Conservation (phyloP, 306 rosid species). For the Lathyrus tuberosus region DNA sequence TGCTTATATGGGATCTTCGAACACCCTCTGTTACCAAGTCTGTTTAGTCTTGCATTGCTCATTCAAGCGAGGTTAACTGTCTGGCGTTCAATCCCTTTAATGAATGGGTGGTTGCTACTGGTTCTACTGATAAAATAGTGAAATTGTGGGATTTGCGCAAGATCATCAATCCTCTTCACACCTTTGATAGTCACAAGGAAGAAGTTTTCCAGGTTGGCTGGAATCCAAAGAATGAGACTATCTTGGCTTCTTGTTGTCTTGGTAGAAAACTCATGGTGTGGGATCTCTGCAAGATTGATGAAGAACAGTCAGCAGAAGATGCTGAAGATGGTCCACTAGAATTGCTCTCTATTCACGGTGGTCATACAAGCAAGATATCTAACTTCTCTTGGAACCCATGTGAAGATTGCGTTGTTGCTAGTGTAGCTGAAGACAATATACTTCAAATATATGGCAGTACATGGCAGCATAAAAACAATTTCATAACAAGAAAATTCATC, state of each 20-base stretch:
- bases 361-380: conserved; percentile 97
- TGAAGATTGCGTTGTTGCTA: conserved; percentile 97
- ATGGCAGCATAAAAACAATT: too few species aligned
- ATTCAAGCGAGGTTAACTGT: conserved; percentile 97
- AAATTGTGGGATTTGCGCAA: conserved; percentile 92
- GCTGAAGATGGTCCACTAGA: conserved; percentile 98
- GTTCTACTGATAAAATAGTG: conserved; percentile 97
- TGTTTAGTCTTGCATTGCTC: conserved; percentile 90
- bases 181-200: conserved; percentile 95
- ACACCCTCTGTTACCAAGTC: conserved; percentile 83
- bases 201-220: conserved; percentile 99
- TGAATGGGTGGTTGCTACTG: conserved; percentile 98
- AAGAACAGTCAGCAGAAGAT: conserved; percentile 93
- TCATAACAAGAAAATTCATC: too few species aligned
- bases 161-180: conserved; percentile 75
- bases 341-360: conserved; percentile 94
- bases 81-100: conserved; percentile 97
- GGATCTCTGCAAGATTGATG: conserved; percentile 99
- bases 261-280: conserved; percentile 99
- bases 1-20: conserved; percentile 93
- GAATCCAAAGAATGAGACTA: conserved; percentile 96
- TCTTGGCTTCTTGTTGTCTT: conserved; percentile 95
- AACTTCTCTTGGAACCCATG: conserved; percentile 98
- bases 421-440: conserved; percentile 97
- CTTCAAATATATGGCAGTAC: conserved; percentile 99